Conservation (phyloP, 345 rosid species). For the Eucalyptus camaldulensis region DNA sequence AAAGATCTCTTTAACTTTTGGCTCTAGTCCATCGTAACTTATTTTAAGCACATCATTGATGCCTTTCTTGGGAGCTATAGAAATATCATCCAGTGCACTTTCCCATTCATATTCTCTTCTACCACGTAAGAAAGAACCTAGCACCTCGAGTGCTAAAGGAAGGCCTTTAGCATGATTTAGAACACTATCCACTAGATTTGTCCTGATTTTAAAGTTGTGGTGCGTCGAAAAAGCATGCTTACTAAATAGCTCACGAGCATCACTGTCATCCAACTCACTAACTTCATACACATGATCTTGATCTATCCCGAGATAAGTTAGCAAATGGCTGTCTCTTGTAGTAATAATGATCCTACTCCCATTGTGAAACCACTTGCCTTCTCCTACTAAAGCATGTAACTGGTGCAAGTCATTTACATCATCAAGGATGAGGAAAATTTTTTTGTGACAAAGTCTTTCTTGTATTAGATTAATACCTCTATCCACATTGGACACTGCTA, state of each 20-base stretch:
- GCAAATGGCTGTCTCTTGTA: not conserved
- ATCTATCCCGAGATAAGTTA: not conserved
- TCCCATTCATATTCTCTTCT: not conserved
- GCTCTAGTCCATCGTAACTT: not conserved
- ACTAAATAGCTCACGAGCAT: not conserved
- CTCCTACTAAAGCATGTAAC: not conserved
- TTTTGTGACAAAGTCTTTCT: not conserved
- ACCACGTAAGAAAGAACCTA: not conserved
- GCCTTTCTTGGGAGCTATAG: not conserved
- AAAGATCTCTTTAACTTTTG: not conserved
- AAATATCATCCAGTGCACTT: not conserved
- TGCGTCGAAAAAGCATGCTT: not conserved
- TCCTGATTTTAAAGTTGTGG: not conserved
- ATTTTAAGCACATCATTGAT: not conserved
- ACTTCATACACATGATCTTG: not conserved
- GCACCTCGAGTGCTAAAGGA: not conserved
- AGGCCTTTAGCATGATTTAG: not conserved
- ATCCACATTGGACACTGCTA: not conserved
- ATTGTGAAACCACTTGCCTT: not conserved
- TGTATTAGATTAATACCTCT: not conserved
- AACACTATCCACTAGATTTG: not conserved
- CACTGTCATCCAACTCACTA: not conserved
- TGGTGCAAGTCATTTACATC: not conserved
- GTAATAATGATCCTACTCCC: not conserved
- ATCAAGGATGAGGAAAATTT: not conserved